phyloP scores from a whole-genome alignment of 208 protist genomes.

The Acanthamoeba castellanii region DNA sequence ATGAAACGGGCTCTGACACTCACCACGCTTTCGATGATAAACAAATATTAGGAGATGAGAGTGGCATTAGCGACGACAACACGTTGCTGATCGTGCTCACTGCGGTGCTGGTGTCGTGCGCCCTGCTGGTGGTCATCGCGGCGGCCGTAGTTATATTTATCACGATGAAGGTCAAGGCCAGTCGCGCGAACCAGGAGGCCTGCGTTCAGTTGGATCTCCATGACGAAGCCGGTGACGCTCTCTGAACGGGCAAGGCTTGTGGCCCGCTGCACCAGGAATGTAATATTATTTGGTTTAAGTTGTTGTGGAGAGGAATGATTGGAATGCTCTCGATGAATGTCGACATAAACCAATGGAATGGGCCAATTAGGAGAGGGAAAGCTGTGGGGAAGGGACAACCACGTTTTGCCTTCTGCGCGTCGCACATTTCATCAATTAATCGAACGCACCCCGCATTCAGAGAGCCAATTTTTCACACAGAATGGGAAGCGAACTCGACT shows the following conservation, averaged over 20 bases:
- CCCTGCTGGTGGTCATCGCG: not conserved
- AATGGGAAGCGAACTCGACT: conserved; percentile 84
- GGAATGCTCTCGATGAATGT: too few species aligned
- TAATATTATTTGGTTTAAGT: too few species aligned
- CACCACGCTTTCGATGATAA: not conserved
- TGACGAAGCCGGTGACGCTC: too few species aligned
- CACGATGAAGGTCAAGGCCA: not conserved
- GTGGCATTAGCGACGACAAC: not conserved
- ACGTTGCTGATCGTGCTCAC: conserved; percentile 13
- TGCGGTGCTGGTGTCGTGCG: not conserved
- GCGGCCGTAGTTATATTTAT: not conserved
- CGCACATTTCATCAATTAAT: not conserved
- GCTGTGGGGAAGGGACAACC: not conserved
- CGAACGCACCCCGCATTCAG: not conserved
- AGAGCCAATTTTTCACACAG: not conserved
- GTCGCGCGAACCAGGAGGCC: not conserved
- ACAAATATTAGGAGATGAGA: not conserved
- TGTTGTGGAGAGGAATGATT: too few species aligned
- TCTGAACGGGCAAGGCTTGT: too few species aligned
- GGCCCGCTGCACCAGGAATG: too few species aligned
- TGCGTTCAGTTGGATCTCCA: not conserved
- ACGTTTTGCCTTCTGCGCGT: not conserved
- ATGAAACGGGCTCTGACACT: too few species aligned
- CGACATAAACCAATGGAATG: too few species aligned
- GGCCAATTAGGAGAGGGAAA: not conserved